Percentiles rank a stretch among this genome's conserved stretches.
phyloP scores from a whole-genome alignment of 2,329 filamentous ascomycete species.

The Phialophora expanda region DNA sequence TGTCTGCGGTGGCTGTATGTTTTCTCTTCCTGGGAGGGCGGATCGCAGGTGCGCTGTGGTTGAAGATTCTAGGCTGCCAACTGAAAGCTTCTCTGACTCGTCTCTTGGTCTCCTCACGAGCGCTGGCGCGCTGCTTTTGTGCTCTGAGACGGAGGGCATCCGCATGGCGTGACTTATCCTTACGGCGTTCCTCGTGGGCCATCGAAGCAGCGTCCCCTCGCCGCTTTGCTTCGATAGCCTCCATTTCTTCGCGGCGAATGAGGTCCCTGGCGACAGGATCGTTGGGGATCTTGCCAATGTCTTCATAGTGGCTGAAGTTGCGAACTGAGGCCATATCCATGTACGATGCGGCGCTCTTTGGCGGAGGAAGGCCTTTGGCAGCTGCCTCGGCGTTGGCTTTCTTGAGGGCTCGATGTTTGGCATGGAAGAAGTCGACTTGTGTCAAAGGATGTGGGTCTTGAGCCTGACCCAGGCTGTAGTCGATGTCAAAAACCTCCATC shows the following conservation, averaged over 20 bases:
- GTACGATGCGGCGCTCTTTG: neutral
- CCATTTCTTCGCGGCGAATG: neutral
- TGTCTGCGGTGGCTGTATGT: neutral
- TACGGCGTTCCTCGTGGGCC: neutral
- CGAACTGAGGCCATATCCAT: neutral
- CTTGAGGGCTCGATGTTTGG: neutral
- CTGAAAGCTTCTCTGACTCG: constrained; percentile 3
- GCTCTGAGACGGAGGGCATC: neutral
- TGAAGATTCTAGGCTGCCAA: neutral
- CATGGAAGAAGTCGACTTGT: neutral
- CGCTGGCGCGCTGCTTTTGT: neutral
- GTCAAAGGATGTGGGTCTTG: neutral
- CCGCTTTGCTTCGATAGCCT: neutral
- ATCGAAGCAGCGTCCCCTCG: neutral
- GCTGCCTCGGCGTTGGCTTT: neutral
- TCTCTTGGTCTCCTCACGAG: neutral
- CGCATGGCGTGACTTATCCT: neutral
- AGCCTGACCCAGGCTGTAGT: neutral
- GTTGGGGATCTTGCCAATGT: neutral
- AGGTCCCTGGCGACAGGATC: constrained; percentile 6
- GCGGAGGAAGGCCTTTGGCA: neutral
- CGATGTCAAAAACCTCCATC: neutral
- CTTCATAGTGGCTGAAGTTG: neutral
- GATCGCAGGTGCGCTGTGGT: neutral
- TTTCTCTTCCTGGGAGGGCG: constrained; percentile 1